phyloP scores from a whole-genome alignment of 106 monocot genomes.

The Platanthera zijinensis region DNA sequence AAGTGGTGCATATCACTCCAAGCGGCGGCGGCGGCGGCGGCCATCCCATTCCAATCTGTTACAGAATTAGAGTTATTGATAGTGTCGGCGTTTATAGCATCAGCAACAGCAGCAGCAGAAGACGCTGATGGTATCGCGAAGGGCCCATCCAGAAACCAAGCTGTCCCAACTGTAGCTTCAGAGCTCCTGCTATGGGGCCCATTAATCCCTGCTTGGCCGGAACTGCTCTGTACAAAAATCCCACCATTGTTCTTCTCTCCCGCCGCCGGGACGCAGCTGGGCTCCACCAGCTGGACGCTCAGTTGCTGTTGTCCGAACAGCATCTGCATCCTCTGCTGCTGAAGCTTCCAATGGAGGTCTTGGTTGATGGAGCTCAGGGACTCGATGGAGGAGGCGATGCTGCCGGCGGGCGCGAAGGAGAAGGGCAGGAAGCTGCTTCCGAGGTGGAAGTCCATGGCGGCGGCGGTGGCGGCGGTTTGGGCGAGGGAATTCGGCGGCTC shows the following conservation, averaged over 20 bases:
- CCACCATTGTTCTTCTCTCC: slow-evolving; percentile 1
- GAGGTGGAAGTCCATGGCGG: slow-evolving; percentile 10
- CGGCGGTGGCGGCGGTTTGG: background rate
- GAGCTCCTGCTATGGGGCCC: background rate
- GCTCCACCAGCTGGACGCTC: background rate
- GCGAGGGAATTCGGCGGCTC: background rate
- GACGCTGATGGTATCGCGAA: background rate
- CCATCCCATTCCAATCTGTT: slow-evolving; percentile 18
- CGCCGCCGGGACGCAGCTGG: background rate
- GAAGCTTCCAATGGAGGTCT: slow-evolving; percentile 55
- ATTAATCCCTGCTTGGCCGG: background rate
- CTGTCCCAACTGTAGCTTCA: background rate
- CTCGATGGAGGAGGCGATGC: slow-evolving; percentile 37
- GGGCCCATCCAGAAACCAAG: slow-evolving; percentile 17
- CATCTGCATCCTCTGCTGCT: slow-evolving; percentile 47
- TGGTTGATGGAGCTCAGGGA: slow-evolving; percentile 56
- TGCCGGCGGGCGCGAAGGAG: background rate
- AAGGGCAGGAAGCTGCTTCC: background rate
- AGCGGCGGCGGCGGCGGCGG: background rate
- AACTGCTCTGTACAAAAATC: background rate
- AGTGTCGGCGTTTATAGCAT: background rate
- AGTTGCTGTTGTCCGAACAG: background rate
- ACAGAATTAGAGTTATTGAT: background rate
- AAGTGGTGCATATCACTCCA: slow-evolving; percentile 18
- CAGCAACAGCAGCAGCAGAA: background rate